Conservation (phyloP, 2,329 filamentous ascomycete genomes). For the Hypoxylon sp. region DNA sequence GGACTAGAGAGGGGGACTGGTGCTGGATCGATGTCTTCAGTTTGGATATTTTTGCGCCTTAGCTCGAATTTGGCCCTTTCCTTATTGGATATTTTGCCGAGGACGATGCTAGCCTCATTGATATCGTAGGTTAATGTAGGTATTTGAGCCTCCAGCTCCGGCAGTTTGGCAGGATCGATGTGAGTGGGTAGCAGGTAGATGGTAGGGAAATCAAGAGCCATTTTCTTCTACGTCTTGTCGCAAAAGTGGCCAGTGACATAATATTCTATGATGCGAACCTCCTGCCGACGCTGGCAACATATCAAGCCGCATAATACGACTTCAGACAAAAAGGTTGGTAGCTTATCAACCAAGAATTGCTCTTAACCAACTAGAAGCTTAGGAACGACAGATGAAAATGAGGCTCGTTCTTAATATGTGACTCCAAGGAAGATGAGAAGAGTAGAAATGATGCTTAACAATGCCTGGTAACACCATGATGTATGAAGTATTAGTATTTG, state of each 20-base stretch:
- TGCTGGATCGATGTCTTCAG: constrained; percentile 60
- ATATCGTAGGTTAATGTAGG: constrained; percentile 77
- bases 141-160: constrained; percentile 74
- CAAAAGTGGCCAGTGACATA: neutral
- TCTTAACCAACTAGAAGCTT: neutral
- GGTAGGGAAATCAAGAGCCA: constrained; percentile 64
- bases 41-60: constrained; percentile 72
- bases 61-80: constrained; percentile 84
- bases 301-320: neutral
- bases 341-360: neutral
- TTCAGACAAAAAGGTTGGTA: neutral
- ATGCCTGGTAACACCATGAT: neutral
- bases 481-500: neutral
- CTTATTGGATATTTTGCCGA: constrained; percentile 79
- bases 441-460: neutral
- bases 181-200: constrained; percentile 82
- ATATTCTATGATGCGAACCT: neutral
- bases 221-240: constrained; percentile 33
- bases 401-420: neutral
- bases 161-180: constrained; percentile 72
- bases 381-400: neutral
- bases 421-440: neutral
- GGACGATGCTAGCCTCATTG: constrained; percentile 77
- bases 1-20: constrained; percentile 8
- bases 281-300: neutral